Percentiles rank a stretch among this genome's conserved stretches.
These are phyloP conservation scores for Metschnikowia lachancei DNA, from an alignment of 805 yeast genomes.

Conservation along the genomic window DNA sequence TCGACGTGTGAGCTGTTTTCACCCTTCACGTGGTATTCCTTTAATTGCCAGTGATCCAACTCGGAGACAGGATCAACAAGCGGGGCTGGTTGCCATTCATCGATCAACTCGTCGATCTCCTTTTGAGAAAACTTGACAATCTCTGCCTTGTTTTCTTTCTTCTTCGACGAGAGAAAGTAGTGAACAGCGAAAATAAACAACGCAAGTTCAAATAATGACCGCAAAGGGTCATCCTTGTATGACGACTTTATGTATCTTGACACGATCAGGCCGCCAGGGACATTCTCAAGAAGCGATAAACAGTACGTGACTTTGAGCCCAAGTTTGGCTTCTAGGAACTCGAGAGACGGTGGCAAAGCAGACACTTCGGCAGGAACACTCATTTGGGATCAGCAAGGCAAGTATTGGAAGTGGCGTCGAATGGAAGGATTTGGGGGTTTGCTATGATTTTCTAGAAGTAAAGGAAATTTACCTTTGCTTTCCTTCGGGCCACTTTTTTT, in stretches of 20 bases:
- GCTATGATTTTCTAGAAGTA: background rate
- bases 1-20: conserved; percentile 44
- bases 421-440: no score
- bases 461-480: background rate
- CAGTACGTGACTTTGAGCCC: conserved; percentile 35
- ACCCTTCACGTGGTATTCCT: conserved; percentile 59
- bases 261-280: conserved; percentile 59
- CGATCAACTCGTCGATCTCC: conserved; percentile 80
- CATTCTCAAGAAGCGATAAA: conserved; percentile 32
- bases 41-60: conserved; percentile 59
- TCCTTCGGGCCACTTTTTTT: background rate
- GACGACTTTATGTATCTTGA: conserved; percentile 78
- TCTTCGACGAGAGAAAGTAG: conserved; percentile 77
- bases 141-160: conserved; percentile 70
- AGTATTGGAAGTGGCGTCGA: no score
- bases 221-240: conserved; percentile 88
- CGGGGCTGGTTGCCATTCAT: conserved; percentile 92
- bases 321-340: conserved; percentile 32
- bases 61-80: conserved; percentile 55
- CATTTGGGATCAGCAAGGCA: background rate
- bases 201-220: conserved; percentile 77
- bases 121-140: conserved; percentile 54
- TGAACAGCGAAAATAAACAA: conserved; percentile 78
- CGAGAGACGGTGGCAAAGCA: conserved; percentile 37
- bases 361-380: conserved; percentile 5